These are phyloP conservation scores for Dunaliella primolecta DNA, from an alignment of 139 green algal genomes.

Conservation along the genomic window DNA sequence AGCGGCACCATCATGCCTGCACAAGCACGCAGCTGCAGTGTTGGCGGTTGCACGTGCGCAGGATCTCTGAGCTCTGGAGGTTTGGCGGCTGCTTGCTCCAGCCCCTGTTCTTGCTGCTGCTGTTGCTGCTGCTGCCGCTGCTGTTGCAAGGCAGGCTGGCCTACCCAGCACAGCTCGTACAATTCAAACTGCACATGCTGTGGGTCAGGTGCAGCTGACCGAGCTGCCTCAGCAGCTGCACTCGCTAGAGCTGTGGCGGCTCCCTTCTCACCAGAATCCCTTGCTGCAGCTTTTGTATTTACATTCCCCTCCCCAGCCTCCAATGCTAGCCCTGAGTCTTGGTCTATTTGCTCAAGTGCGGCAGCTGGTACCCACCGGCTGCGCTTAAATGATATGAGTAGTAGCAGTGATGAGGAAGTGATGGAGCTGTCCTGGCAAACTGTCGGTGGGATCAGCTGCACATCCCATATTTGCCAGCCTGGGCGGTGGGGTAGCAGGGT, in stretches of 20 bases:
- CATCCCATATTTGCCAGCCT: neutral
- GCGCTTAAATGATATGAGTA: no score
- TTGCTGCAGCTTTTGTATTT: neutral
- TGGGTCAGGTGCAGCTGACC: neutral
- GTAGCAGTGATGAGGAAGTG: no score
- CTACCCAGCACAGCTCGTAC: slow-evolving; percentile 1
- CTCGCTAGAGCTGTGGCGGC: neutral
- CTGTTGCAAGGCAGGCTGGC: neutral
- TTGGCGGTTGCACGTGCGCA: neutral
- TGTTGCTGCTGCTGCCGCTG: neutral
- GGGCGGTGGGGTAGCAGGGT: neutral
- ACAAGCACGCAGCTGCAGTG: neutral
- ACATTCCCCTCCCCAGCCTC: no score
- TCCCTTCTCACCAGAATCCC: no score
- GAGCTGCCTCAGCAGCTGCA: slow-evolving; percentile 13
- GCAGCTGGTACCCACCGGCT: no score
- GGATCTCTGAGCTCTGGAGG: no score
- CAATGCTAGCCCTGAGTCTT: no score
- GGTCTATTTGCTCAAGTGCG: no score
- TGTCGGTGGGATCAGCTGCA: neutral
- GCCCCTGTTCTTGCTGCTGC: neutral
- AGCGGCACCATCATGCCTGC: neutral
- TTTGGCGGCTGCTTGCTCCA: neutral
- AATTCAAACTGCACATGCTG: neutral
- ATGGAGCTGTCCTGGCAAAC: no score